Base-by-base conservation (phyloP, 169 alveolate species). In the Besnoitia besnoiti region DNA sequence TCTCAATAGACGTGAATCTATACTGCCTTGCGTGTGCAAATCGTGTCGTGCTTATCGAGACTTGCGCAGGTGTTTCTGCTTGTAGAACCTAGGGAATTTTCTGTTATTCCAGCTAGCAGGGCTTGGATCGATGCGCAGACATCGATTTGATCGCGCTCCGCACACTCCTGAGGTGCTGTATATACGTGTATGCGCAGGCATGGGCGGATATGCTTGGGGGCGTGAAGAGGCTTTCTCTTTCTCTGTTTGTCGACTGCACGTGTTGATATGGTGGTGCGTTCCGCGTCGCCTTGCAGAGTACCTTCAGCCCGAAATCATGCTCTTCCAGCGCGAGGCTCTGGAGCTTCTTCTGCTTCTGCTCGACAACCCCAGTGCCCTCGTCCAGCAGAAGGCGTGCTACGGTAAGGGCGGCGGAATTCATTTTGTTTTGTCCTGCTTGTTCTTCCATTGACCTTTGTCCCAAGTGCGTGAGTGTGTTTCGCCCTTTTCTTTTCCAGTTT, bases 341-440 rank as follows among this genome's bases (percentile, higher is more conserved):
- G 50, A n/a, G 35, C 80, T 85, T 42, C 77, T 85, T 19, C 91
- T 85, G 49, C 82, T 12, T 16, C 91, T 46, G 21, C 77, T 85
- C 40, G 91, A 50, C 49, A 85, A 40, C 51, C 91, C 91, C 37
- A 42, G 44, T 40, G 73, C 76, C n/a, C 80, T 50, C 46, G 91
- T 85, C 51, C 91, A 85, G 91, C 82, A 50, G 44, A 85, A 85
- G 82, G 91, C 80, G 16, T 55, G 77, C 80, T 85, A 85, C 80
- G 91, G 91, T 85, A 39, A n/a, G 87, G 3, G 3, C 8, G n/a
- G n/a, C n/a, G 8, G 33, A 39, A 4, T 77, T 19, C 59, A 10
- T 4, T 44, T 77, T 55, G 49, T 5, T 0, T 21, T 55, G 59
- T 3, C 44, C 30, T 30, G 46, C 24, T 16, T 51, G 67, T 14